Evolutionary conservation across 805 yeast species (phyloP).

Genomic region (Pichia eremophila): DNA sequence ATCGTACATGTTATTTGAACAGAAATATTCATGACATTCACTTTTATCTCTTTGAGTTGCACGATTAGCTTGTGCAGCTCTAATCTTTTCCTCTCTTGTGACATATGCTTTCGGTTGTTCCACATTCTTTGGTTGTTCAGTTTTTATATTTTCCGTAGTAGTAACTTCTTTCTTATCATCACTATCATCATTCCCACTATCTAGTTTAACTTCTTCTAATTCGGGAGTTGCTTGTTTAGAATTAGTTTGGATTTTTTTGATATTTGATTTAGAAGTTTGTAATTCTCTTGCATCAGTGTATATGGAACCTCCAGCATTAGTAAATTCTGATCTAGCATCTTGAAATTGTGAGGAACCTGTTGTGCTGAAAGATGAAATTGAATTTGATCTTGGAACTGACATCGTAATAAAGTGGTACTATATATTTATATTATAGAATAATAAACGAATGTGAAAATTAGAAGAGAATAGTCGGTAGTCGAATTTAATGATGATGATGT

Average conservation of each 20-base stretch:
- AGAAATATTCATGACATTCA: conserved; percentile 23
- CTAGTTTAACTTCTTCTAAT: neutral
- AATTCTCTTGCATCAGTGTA: neutral
- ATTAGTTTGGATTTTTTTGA: neutral
- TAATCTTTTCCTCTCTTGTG: conserved; percentile 5
- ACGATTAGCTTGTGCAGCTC: conserved; percentile 6
- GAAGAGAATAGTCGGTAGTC: too few species aligned
- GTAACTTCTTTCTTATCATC: neutral
- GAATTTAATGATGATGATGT: too few species aligned
- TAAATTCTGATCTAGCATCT: conserved; percentile 13
- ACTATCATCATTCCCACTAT: neutral
- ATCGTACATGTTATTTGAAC: conserved; percentile 11
- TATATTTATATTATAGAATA: too few species aligned
- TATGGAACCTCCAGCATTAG: neutral
- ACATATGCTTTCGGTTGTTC: conserved; percentile 6
- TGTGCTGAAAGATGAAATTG: conserved; percentile 11
- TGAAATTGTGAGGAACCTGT: conserved; percentile 12
- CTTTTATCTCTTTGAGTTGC: conserved; percentile 20
- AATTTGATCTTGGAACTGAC: conserved; percentile 5
- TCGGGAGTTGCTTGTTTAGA: too few species aligned
- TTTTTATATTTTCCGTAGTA: neutral
- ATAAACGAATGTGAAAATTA: too few species aligned
- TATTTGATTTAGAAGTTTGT: neutral
- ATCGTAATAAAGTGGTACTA: neutral
- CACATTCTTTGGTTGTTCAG: conserved; percentile 4